Percentiles rank a stretch among this genome's conserved stretches.
Evolutionary conservation across 108 stramenopile genomes (phyloP).

Genomic region (Licmophora abbreviata): DNA sequence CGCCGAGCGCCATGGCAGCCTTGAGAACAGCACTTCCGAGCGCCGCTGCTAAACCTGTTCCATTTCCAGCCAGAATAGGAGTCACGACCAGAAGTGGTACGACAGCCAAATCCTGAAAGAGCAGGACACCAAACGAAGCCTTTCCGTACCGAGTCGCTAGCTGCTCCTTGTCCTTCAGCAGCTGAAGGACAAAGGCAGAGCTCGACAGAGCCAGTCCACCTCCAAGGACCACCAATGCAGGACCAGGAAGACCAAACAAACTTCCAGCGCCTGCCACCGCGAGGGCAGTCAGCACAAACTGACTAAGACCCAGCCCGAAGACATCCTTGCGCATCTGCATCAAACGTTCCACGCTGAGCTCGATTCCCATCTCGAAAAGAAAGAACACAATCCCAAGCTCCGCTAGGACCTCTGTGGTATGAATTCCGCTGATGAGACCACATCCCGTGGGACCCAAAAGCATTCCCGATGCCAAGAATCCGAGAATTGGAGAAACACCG

Average conservation of each 20-base stretch:
- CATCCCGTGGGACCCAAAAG: constrained; percentile 86
- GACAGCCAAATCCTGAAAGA: constrained; percentile 93
- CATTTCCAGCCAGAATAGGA: constrained; percentile 87
- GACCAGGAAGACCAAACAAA: constrained; percentile 53
- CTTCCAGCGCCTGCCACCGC: constrained; percentile 50
- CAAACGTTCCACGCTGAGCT: constrained; percentile 81
- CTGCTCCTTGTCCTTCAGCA: constrained; percentile 93
- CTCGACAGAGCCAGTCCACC: constrained; percentile 84
- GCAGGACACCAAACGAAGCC: constrained; percentile 87
- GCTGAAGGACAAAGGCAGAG: constrained; percentile 92
- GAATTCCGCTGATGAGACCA: constrained; percentile 73
- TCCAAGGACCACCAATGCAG: constrained; percentile 80
- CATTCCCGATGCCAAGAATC: constrained; percentile 87
- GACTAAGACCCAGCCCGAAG: constrained; percentile 86
- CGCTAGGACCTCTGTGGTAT: constrained; percentile 74
- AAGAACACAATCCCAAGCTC: constrained; percentile 97
- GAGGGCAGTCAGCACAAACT: constrained; percentile 72
- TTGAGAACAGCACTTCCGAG: constrained; percentile 80
- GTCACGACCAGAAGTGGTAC: constrained; percentile 93
- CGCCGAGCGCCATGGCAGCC: constrained; percentile 78
- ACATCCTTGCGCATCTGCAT: constrained; percentile 86
- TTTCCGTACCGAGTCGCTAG: constrained; percentile 89
- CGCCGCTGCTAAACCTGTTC: constrained; percentile 67
- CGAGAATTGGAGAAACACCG: constrained; percentile 88
- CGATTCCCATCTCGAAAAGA: constrained; percentile 97